phyloP scores from a whole-genome alignment of 1,139 yeast genomes.

The Diutina scorzettiae region DNA sequence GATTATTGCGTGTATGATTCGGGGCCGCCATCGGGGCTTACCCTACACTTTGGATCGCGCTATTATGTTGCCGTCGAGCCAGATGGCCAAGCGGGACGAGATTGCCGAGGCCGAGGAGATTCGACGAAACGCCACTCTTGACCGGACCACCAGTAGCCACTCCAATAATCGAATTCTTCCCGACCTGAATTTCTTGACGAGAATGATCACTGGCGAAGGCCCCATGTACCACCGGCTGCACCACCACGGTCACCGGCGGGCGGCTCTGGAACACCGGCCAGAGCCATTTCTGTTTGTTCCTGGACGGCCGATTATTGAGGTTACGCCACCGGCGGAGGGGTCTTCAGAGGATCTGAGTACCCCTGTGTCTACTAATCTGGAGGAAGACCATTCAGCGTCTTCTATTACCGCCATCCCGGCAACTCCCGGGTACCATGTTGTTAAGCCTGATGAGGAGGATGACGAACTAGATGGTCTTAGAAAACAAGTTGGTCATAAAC shows the following conservation, averaged over 20 bases:
- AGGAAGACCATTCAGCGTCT: no score
- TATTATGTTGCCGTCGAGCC: slow-evolving; percentile 70
- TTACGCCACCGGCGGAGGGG: not conserved
- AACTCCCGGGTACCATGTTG: slow-evolving; percentile 1
- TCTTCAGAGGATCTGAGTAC: no score
- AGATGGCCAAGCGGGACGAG: slow-evolving; percentile 55
- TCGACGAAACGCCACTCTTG: not conserved
- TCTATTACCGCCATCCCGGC: no score
- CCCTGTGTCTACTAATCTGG: no score
- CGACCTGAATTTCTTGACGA: slow-evolving; percentile 1
- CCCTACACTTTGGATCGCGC: slow-evolving; percentile 94
- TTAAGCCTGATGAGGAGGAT: not conserved
- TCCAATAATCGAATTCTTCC: not conserved
- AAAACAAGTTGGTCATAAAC: no score
- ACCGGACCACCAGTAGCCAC: not conserved
- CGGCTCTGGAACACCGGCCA: not conserved
- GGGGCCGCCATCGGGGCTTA: slow-evolving; percentile 95
- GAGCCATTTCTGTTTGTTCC: slow-evolving; percentile 5
- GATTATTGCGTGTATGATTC: slow-evolving; percentile 76
- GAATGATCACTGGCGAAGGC: slow-evolving; percentile 5
- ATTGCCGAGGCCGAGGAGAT: slow-evolving; percentile 45
- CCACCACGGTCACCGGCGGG: not conserved
- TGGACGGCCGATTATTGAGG: not conserved
- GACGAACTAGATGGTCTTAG: not conserved
- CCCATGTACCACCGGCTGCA: not conserved